Percentiles rank a stretch among this genome's conserved stretches.
These are phyloP conservation scores for Lepiota subincarnata DNA, from an alignment of 768 basidiomycete genomes.

Conservation along the genomic window DNA sequence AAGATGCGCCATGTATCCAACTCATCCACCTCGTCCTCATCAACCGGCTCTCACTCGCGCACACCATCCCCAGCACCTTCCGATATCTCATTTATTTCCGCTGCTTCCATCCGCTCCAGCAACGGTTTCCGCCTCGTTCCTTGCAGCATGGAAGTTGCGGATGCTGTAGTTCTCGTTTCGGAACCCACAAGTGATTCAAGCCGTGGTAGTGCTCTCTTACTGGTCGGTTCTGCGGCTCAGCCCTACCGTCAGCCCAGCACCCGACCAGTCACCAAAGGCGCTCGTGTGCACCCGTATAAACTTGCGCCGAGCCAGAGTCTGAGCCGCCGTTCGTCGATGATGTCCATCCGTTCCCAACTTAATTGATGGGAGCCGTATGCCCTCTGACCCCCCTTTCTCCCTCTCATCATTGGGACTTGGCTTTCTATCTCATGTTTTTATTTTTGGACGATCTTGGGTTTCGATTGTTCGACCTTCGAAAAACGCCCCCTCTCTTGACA, in stretches of 20 bases:
- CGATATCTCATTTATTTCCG: constrained; percentile 11
- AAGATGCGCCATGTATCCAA: constrained; percentile 6
- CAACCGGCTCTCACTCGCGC: constrained; percentile 11
- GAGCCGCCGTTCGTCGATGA: constrained; percentile 2
- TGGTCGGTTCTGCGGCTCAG: constrained; percentile 47
- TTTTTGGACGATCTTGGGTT: background rate
- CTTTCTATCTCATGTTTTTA: background rate
- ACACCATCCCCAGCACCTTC: constrained; percentile 19
- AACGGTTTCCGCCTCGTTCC: constrained; percentile 41
- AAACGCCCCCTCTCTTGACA: background rate
- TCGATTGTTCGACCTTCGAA: background rate
- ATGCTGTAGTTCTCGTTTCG: constrained; percentile 46
- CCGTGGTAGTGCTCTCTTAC: constrained; percentile 31
- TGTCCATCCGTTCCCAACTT: constrained; percentile 2
- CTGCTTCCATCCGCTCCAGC: constrained; percentile 11
- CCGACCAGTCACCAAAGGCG: constrained; percentile 37
- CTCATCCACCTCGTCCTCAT: background rate
- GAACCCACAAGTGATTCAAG: constrained; percentile 19
- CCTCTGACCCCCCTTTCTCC: too few species aligned
- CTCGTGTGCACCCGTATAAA: constrained; percentile 52
- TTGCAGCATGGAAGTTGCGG: constrained; percentile 48
- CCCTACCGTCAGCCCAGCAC: constrained; percentile 39
- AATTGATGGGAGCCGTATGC: background rate
- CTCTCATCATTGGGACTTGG: background rate
- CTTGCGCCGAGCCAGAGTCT: constrained; percentile 11